Evolutionary conservation across 1,284 basidiomycete species (phyloP).

Genomic region (Ceratobasidium sp.): DNA sequence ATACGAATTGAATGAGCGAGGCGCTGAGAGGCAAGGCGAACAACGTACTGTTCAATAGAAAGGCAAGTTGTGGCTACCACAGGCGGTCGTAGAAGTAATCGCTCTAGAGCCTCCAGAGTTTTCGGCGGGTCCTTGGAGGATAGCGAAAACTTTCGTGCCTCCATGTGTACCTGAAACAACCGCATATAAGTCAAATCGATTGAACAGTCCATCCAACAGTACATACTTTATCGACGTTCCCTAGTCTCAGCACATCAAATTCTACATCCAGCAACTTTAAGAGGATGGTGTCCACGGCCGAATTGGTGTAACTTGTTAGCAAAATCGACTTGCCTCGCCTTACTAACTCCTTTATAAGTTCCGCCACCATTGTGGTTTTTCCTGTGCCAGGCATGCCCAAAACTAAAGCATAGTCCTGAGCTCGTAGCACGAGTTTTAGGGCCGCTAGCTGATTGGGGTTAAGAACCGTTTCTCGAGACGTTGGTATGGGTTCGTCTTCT

Average conservation of each 20-base stretch:
- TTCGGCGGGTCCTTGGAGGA: constrained; percentile 67
- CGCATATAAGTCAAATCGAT: background rate
- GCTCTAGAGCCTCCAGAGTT: constrained; percentile 82
- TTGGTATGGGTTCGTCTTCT: constrained; percentile 52
- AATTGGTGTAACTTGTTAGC: constrained; percentile 95
- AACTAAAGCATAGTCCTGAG: constrained; percentile 91
- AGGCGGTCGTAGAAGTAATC: constrained; percentile 83
- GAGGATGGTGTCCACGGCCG: constrained; percentile 95
- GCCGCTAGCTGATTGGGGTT: constrained; percentile 84
- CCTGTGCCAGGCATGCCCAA: constrained; percentile 99
- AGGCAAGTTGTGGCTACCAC: constrained; percentile 97
- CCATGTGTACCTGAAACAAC: constrained; percentile 76
- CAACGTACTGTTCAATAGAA: constrained; percentile 88
- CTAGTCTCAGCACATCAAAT: constrained; percentile 85
- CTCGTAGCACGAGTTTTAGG: constrained; percentile 78
- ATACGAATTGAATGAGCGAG: constrained; percentile 16
- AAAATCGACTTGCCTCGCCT: constrained; percentile 87
- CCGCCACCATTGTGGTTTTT: constrained; percentile 95
- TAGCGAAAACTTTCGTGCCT: constrained; percentile 79
- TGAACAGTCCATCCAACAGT: constrained; percentile 19
- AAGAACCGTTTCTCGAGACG: constrained; percentile 59
- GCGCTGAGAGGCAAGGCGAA: background rate
- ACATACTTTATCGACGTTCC: constrained; percentile 90
- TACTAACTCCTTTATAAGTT: constrained; percentile 86
- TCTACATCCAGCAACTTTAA: constrained; percentile 78